Evolutionary conservation across 2,329 filamentous ascomycete species (phyloP).

Genomic region (Sporothrix variecibatus): DNA sequence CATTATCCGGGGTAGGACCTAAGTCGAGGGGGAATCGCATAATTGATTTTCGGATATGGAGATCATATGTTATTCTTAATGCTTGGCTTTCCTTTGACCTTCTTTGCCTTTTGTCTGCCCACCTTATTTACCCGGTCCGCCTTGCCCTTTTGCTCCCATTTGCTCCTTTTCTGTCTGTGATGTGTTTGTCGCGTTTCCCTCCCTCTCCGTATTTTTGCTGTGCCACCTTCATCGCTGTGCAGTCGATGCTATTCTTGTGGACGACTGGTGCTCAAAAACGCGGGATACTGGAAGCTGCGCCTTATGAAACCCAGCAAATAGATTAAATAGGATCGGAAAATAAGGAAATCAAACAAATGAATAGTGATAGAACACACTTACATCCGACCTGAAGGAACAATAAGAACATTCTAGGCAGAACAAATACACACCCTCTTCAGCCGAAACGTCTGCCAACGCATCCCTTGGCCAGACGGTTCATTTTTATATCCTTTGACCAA

Average conservation of each 20-base stretch:
- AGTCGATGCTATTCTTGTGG: neutral
- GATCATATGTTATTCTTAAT: neutral
- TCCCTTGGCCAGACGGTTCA: neutral
- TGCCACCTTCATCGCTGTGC: neutral
- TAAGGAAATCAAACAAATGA: neutral
- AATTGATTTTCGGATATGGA: neutral
- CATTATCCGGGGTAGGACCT: neutral
- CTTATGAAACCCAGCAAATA: neutral
- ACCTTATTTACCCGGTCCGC: neutral
- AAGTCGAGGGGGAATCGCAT: neutral
- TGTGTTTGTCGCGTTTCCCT: neutral
- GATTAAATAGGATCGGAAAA: neutral
- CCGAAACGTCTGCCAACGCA: neutral
- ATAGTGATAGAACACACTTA: neutral
- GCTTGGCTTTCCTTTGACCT: neutral
- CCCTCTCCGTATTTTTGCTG: neutral
- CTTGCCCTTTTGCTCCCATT: neutral
- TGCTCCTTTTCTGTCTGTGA: neutral
- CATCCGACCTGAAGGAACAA: neutral
- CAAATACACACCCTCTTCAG: neutral
- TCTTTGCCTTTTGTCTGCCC: neutral
- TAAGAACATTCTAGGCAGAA: neutral
- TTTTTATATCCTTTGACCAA: neutral
- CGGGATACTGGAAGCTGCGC: neutral
- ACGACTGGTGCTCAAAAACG: neutral